Base-by-base conservation (phyloP, 768 basidiomycete species). In the Punctularia strigosozonata region DNA sequence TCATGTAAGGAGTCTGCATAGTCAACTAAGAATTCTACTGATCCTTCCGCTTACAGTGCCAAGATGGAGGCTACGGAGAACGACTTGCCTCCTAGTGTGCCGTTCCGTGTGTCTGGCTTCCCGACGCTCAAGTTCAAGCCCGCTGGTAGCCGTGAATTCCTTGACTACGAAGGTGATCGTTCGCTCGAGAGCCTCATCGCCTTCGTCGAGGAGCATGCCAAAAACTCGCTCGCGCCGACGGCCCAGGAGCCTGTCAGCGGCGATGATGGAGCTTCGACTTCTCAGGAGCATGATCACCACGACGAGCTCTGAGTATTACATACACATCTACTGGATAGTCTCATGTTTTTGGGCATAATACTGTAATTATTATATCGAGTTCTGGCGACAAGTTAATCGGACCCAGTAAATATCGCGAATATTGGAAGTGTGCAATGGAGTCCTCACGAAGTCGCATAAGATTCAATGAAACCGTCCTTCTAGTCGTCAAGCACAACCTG, bases 381-480 rank as follows among this genome's bases (percentile, higher is more conserved):
- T n/a, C n/a, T n/a, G n/a, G n/a, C n/a, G n/a, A n/a, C n/a, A n/a
- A n/a, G n/a, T n/a, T n/a, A n/a, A n/a, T n/a, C n/a, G n/a, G n/a
- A n/a, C n/a, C n/a, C n/a, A n/a, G n/a, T n/a, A n/a, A n/a, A n/a
- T n/a, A n/a, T n/a, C n/a, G n/a, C n/a, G n/a, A n/a, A n/a, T n/a
- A n/a, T n/a, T n/a, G n/a, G n/a, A n/a, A n/a, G n/a, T n/a, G n/a
- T n/a, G n/a, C n/a, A n/a, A n/a, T n/a, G n/a, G n/a, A n/a, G n/a
- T n/a, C n/a, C n/a, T n/a, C n/a, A 92, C 95, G 95, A 99, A 36
- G 89, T 76, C 35, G 95, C 95, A 52, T 87, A 97, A 63, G 98
- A 92, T 62, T 98, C 94, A 47, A 97, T 69, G 52, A 99, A 90
- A 51, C 97, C 81, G 56, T 98, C 92, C 66, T 95, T 95, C 42